These are phyloP conservation scores for Pseudopyricularia javanii DNA, from an alignment of 2,329 filamentous ascomycete genomes.

Conservation along the genomic window DNA sequence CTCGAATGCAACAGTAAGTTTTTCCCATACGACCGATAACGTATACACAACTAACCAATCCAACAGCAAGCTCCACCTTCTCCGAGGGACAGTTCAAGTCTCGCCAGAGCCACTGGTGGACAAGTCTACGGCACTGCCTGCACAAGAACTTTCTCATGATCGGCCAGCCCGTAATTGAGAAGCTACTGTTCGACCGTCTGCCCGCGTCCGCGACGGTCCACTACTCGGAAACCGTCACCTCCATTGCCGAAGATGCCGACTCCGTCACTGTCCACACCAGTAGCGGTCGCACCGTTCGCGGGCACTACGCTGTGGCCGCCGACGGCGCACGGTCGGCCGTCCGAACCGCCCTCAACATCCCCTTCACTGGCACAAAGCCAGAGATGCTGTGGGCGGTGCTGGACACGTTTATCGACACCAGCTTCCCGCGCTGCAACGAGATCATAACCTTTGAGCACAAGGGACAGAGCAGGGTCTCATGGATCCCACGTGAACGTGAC, in stretches of 20 bases:
- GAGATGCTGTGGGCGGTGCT: neutral
- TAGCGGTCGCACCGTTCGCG: conserved; percentile 9
- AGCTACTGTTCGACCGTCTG: neutral
- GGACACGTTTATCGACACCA: neutral
- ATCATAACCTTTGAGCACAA: neutral
- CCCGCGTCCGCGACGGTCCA: neutral
- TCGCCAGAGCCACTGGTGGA: neutral
- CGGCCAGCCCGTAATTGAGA: neutral
- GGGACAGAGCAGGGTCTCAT: neutral
- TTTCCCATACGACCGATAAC: too few species aligned
- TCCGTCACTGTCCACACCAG: conserved; percentile 9
- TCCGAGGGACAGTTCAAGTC: neutral
- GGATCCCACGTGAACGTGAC: neutral
- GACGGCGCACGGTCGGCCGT: conserved; percentile 32
- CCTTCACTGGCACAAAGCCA: neutral
- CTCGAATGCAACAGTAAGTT: neutral
- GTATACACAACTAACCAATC: neutral
- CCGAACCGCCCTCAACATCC: conserved; percentile 14
- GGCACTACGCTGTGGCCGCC: conserved; percentile 28
- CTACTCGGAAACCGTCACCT: conserved; percentile 1
- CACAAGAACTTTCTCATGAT: neutral
- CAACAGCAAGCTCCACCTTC: neutral
- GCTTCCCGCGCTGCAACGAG: neutral
- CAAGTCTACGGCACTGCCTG: neutral
- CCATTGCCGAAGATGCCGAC: conserved; percentile 5